Evolutionary conservation across 345 rosid species (phyloP).

Genomic region (Populus pruinosa): DNA sequence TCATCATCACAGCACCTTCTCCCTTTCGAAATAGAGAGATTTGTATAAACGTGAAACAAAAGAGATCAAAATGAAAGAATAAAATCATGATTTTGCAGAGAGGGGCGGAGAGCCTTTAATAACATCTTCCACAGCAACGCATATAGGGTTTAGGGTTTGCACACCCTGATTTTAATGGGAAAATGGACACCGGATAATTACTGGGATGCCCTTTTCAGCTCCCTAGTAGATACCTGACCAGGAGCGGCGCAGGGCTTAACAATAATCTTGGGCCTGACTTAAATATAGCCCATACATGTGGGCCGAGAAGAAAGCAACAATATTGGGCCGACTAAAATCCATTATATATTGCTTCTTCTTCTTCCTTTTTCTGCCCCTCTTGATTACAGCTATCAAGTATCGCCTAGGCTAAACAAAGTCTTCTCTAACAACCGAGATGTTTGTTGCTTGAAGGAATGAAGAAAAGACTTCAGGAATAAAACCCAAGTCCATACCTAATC

Average conservation of each 20-base stretch:
- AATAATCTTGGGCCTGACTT: not conserved
- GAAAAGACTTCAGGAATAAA: too few species aligned
- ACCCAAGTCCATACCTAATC: too few species aligned
- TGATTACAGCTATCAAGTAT: too few species aligned
- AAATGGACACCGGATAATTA: not conserved
- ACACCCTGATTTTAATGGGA: not conserved
- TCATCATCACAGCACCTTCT: conserved; percentile 32
- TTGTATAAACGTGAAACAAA: not conserved
- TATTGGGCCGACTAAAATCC: not conserved
- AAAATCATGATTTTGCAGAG: not conserved
- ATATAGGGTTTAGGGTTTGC: not conserved
- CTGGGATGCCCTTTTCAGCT: not conserved
- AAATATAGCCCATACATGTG: not conserved
- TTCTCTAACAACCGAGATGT: too few species aligned
- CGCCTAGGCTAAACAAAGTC: too few species aligned
- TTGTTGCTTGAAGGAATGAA: too few species aligned
- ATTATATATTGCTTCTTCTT: not conserved
- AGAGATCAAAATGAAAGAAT: not conserved
- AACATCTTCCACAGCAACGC: not conserved
- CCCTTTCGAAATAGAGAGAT: not conserved
- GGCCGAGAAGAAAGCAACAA: not conserved
- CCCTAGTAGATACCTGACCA: not conserved
- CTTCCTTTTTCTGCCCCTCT: too few species aligned
- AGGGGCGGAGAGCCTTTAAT: not conserved
- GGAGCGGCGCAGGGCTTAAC: too few species aligned